These are phyloP conservation scores for Dacryopinax primogenitus DNA, from an alignment of 768 basidiomycete genomes.

Conservation along the genomic window DNA sequence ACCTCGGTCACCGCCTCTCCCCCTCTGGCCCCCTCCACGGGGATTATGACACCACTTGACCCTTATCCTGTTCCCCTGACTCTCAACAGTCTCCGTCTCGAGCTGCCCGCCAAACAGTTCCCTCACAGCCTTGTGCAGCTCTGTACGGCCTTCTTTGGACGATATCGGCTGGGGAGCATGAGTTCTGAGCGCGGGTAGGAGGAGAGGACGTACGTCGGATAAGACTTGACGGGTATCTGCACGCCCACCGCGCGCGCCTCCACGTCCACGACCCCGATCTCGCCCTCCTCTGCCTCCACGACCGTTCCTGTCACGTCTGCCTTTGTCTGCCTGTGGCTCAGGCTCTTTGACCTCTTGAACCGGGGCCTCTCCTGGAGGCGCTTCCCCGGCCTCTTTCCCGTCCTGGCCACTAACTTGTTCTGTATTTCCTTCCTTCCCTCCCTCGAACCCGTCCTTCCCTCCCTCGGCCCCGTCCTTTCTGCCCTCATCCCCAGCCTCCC, in stretches of 20 bases:
- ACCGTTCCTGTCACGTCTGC: slow-evolving; percentile 20
- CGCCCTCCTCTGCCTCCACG: slow-evolving; percentile 28
- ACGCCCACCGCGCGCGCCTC: slow-evolving; percentile 28
- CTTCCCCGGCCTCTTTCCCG: no score
- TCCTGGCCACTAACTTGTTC: no score
- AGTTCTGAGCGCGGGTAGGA: slow-evolving; percentile 16
- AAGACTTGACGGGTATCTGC: slow-evolving; percentile 64
- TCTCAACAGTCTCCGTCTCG: slow-evolving; percentile 54
- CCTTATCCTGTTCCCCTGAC: slow-evolving; percentile 57
- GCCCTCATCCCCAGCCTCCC: slow-evolving; percentile 21
- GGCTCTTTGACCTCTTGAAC: slow-evolving; percentile 18
- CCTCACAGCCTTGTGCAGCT: slow-evolving; percentile 68
- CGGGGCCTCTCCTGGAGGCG: no score
- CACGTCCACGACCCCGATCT: slow-evolving; percentile 34
- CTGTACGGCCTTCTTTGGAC: slow-evolving; percentile 67
- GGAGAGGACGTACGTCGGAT: slow-evolving; percentile 53
- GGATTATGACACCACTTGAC: slow-evolving; percentile 53
- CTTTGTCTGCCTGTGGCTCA: slow-evolving; percentile 20
- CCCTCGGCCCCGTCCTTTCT: slow-evolving; percentile 12
- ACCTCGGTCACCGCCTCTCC: slow-evolving; percentile 39
- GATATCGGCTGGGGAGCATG: slow-evolving; percentile 50
- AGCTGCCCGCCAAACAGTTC: slow-evolving; percentile 72
- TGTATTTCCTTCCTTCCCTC: background rate
- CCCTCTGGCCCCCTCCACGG: slow-evolving; percentile 22
- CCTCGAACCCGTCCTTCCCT: slow-evolving; percentile 10